phyloP scores from a whole-genome alignment of 805 yeast genomes.

The Starmerella khaoyaiensis region DNA sequence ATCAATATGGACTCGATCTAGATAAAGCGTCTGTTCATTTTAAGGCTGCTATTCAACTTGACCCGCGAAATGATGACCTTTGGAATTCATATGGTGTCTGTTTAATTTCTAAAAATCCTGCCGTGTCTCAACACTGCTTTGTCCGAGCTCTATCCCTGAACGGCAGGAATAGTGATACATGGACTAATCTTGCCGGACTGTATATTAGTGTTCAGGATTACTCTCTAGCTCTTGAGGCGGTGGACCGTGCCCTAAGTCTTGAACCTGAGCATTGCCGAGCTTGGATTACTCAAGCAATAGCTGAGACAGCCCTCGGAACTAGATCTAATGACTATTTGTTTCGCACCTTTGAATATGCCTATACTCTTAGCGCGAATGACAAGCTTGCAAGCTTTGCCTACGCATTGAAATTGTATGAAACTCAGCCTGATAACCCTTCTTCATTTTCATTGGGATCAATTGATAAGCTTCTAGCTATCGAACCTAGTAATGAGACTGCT shows the following conservation, averaged over 20 bases:
- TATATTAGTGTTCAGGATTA: constrained; percentile 57
- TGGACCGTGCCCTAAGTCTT: constrained; percentile 60
- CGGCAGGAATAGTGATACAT: constrained; percentile 50
- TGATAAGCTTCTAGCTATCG: constrained; percentile 42
- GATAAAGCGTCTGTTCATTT: constrained; percentile 43
- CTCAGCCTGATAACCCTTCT: neutral
- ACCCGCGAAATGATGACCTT: constrained; percentile 51
- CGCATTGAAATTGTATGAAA: constrained; percentile 37
- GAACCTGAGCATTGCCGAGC: constrained; percentile 64
- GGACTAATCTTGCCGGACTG: constrained; percentile 74
- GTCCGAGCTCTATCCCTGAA: constrained; percentile 66
- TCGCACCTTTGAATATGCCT: constrained; percentile 62
- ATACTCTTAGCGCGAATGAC: constrained; percentile 54
- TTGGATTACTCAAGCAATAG: constrained; percentile 79
- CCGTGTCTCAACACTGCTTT: constrained; percentile 83
- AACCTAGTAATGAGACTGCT: constrained; percentile 24
- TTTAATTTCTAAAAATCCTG: constrained; percentile 47
- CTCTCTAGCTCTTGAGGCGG: constrained; percentile 60
- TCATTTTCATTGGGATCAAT: constrained; percentile 30
- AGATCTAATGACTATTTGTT: constrained; percentile 36
- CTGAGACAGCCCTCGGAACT: constrained; percentile 27
- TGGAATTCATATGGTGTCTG: constrained; percentile 83
- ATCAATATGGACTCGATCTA: constrained; percentile 26
- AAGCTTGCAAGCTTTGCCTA: constrained; percentile 59
- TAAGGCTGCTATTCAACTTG: constrained; percentile 58